phyloP scores from a whole-genome alignment of 805 yeast genomes.

The Cyberlindnera euphorbiiphila region DNA sequence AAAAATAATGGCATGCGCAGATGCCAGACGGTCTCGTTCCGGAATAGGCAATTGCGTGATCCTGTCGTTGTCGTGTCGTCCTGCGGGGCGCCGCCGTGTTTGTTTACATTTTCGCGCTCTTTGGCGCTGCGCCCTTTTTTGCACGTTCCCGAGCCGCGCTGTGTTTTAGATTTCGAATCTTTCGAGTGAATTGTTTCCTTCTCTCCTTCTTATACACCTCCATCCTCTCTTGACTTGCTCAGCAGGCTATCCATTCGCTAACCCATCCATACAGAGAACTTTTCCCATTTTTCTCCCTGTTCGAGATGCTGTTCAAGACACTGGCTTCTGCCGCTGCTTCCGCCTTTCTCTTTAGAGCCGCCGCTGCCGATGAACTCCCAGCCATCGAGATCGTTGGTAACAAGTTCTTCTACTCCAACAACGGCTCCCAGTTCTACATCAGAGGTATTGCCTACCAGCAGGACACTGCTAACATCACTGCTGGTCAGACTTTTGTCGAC shows the following conservation, averaged over 20 bases:
- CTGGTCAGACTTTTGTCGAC: conserved; percentile 50
- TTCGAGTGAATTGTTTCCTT: not conserved
- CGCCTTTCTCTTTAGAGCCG: conserved; percentile 30
- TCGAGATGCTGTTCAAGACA: conserved; percentile 34
- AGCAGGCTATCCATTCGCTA: conserved; percentile 1
- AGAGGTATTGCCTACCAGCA: conserved; percentile 81
- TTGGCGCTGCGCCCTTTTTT: conserved; percentile 7
- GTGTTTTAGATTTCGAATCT: not conserved
- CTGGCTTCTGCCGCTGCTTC: conserved; percentile 35
- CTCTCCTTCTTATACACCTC: not conserved
- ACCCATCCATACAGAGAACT: conserved; percentile 1
- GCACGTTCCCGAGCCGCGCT: conserved; percentile 1
- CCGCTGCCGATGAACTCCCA: conserved; percentile 46
- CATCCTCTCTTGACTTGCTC: not conserved
- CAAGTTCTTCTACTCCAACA: conserved; percentile 72
- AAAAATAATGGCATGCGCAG: too few species aligned
- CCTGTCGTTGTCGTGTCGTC: too few species aligned
- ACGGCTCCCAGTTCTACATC: conserved; percentile 75
- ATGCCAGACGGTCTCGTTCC: too few species aligned
- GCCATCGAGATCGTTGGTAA: conserved; percentile 71
- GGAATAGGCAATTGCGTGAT: conserved; percentile 2
- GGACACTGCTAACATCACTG: conserved; percentile 49
- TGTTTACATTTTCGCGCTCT: conserved; percentile 7
- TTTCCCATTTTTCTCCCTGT: too few species aligned
- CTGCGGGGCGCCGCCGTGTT: too few species aligned